Evolutionary conservation across 2,329 filamentous ascomycete genomes (phyloP), one percentile per base, ranked within the genome.

Genomic region (Penicillium sp.): DNA sequence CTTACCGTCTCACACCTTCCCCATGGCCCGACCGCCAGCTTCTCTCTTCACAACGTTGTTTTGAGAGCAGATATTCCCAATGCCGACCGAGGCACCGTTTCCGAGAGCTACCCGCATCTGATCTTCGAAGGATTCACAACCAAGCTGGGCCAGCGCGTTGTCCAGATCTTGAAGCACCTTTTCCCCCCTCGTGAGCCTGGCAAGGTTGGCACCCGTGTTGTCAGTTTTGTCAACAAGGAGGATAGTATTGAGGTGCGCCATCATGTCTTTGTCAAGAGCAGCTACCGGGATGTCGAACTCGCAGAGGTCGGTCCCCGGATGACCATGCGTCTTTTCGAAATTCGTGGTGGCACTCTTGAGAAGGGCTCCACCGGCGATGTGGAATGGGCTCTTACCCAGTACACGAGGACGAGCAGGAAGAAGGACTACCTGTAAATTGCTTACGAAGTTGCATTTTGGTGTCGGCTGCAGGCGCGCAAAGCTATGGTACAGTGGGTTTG

Each of bases 291-390:
- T 59, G 91, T 98, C 2, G 92, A 96, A 76, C 78, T 96, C 68
- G 89, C 90, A 14, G 92, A 96, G 75, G 92, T 96, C 53, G 92
- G 94, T 0, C 95, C 95, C 1, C 84, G 95, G 58, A 96, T 98
- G 91, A 96, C 92, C n/a, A 95, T 98, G 92, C 84, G 92, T 67
- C 81, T 92, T 55, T 99, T 98, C 73, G 92, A 98, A 79, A 96
- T 99, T 62, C 85, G 93, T 49, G 89, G 89, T 55, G 94, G 95
- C 15, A 96, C 94, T 4, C 81, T 97, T 61, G 95, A 98, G 73
- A 96, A 81, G 63, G 76, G 93, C 71, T 96, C 96, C 76, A 91
- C 96, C 67, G 94, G 94, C 4, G 95, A 99, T 77, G 88, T 96
- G 4, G 95, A 99, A 78, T 99, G 95, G 95, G 90, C 95, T 64